Evolutionary conservation across 78 protist genomes (phyloP).

Genomic region (Cavenderia fasciculata): DNA sequence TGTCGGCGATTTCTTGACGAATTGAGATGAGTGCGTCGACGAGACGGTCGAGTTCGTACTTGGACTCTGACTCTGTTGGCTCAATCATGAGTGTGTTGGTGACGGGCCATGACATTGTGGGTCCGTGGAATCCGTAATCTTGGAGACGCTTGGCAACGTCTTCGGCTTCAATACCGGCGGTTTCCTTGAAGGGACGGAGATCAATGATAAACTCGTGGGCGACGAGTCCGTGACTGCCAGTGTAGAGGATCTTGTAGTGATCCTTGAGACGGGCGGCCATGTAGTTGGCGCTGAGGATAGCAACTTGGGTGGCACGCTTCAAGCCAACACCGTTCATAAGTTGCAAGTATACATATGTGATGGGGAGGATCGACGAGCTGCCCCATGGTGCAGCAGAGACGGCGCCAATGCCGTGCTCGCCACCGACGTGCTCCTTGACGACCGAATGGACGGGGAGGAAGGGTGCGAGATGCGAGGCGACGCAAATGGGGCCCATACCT

Average conservation of each 20-base stretch:
- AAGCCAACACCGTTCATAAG: constrained; percentile 94
- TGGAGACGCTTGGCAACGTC: constrained; percentile 98
- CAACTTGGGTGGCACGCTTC: constrained; percentile 87
- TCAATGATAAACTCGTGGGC: constrained; percentile 98
- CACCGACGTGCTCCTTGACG: constrained; percentile 53
- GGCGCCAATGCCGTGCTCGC: constrained; percentile 83
- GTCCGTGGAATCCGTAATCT: constrained; percentile 95
- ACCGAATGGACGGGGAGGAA: constrained; percentile 89
- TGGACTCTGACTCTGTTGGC: constrained; percentile 97
- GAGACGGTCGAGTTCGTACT: constrained; percentile 95
- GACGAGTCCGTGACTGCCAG: constrained; percentile 78
- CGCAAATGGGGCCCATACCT: constrained; percentile 99
- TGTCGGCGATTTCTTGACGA: constrained; percentile 92
- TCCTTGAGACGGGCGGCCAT: constrained; percentile 91
- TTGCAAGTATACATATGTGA: constrained; percentile 93
- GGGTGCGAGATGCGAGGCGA: constrained; percentile 86
- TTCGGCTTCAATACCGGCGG: constrained; percentile 90
- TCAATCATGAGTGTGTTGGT: constrained; percentile 97
- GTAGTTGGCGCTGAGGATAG: constrained; percentile 98
- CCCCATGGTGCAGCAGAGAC: constrained; percentile 96
- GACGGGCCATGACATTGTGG: constrained; percentile 96
- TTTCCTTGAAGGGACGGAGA: constrained; percentile 85
- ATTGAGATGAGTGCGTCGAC: constrained; percentile 94
- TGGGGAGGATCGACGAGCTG: constrained; percentile 92
- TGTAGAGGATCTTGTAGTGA: constrained; percentile 90